Percentiles rank a stretch among this genome's conserved stretches.
Conservation (phyloP, 768 basidiomycete genomes). For the Collybia sp. region DNA sequence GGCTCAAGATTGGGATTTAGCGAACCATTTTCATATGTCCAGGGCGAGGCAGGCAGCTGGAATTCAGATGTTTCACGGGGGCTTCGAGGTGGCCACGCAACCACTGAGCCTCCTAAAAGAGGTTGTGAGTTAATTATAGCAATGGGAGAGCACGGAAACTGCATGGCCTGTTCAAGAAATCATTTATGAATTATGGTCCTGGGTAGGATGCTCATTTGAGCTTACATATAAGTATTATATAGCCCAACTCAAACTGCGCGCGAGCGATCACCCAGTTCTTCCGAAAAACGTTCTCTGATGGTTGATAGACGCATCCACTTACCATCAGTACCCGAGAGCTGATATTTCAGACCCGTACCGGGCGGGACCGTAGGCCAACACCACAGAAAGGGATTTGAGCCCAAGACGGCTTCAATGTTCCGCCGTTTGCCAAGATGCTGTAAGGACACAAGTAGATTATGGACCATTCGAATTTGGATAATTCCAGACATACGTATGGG, state of each 20-base stretch:
- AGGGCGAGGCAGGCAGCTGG: constrained; percentile 60
- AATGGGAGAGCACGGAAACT: background rate
- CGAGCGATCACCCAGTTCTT: constrained; percentile 13
- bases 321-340: constrained; percentile 69
- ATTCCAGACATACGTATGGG: constrained; percentile 69
- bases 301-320: constrained; percentile 53
- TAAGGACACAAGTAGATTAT: constrained; percentile 3
- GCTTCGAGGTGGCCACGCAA: constrained; percentile 74
- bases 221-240: constrained; percentile 11
- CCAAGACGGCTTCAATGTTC: constrained; percentile 79
- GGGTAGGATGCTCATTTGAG: background rate
- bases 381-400: constrained; percentile 73
- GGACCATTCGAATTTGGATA: constrained; percentile 4
- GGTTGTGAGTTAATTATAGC: constrained; percentile 1
- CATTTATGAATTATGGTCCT: too few relatives aligned
- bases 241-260: constrained; percentile 11
- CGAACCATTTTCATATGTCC: constrained; percentile 78
- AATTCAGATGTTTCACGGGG: constrained; percentile 41
- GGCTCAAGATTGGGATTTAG: constrained; percentile 76
- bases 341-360: constrained; percentile 76
- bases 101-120: constrained; percentile 16
- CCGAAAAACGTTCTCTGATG: constrained; percentile 9
- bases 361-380: constrained; percentile 68
- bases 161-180: too few relatives aligned
- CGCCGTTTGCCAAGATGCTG: constrained; percentile 75